These are phyloP conservation scores for Solanum tacnaense DNA, from an alignment of 257 asterid species.

Conservation along the genomic window DNA sequence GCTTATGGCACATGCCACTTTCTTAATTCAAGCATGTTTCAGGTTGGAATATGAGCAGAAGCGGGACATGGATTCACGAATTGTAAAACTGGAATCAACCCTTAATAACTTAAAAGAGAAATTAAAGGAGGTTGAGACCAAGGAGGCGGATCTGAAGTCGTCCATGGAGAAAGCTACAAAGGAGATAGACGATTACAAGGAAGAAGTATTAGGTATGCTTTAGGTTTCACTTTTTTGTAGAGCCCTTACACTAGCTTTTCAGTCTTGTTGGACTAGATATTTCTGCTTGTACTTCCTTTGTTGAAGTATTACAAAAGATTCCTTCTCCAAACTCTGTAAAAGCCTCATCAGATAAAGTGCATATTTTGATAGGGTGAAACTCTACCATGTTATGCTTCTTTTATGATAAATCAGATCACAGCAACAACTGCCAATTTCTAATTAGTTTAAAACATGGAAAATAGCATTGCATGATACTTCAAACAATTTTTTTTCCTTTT, in stretches of 20 bases:
- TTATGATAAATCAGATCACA: not conserved
- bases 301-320: not conserved
- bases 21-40: not conserved
- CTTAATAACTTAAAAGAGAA: constrained; percentile 38
- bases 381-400: not conserved
- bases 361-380: not conserved
- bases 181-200: constrained; percentile 54
- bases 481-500: not conserved
- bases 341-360: not conserved
- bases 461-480: not conserved
- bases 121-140: constrained; percentile 47
- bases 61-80: constrained; percentile 78
- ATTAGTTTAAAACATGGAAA: not conserved
- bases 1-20: not conserved
- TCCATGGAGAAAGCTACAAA: constrained; percentile 42
- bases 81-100: constrained; percentile 69
- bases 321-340: not conserved
- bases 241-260: not conserved
- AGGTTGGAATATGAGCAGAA: constrained; percentile 96
- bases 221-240: not conserved
- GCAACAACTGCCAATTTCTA: not conserved
- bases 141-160: constrained; percentile 53
- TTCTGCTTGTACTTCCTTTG: not conserved
- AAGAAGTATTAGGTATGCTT: constrained; percentile 55
- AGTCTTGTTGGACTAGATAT: not conserved